Evolutionary conservation across 2,329 filamentous ascomycete species (phyloP), one percentile per base, ranked within the genome.

Genomic region (Claviceps sorghi): DNA sequence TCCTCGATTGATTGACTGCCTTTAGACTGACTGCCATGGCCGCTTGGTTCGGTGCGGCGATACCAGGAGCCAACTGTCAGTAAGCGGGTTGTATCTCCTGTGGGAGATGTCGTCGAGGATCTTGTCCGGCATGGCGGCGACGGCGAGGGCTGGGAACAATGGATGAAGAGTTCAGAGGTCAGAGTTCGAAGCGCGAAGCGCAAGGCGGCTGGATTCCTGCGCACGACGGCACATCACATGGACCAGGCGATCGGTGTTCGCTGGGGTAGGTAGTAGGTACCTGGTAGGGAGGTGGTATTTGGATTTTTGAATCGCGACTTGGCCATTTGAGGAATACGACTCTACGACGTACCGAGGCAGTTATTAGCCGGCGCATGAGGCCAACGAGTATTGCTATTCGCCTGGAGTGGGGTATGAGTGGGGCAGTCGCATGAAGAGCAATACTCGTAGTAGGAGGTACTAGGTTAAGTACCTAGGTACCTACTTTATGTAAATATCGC

Each of bases 101-200:
- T 98, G 93, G 43, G 93, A 95, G 62, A 98, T 97, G 67, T 98
- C 91, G 74, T 97, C 83, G 49, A 98, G 82, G 49, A 91, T 82
- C 58, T 80, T 76, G 64, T 86, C 83, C 9, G 80, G 78, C 85
- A 89, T 90, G 59, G 49, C 17, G 26, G 11, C 32, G 55, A 54
- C n/a, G 36, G 36, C 17, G 22, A 26, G 17, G 29, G 47, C 19
- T 45, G 21, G 11, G 11, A 40, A n/a, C 21, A 9, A 19, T 17
- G 3, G 38, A 19, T 34, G 38, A 6, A 43, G n/a, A 22, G 22
- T 45, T 21, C 15, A 30, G n/a, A 45, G 26, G 21, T 11, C n/a
- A n/a, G n/a, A n/a, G n/a, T 11, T 3, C 22, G 8, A 40, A 30
- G n/a, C n/a, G n/a, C n/a, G n/a, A n/a, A 32, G 38, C 15, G 21